Evolutionary conservation across 2,329 filamentous ascomycete species (phyloP).

Genomic region (Botrytis deweyae): DNA sequence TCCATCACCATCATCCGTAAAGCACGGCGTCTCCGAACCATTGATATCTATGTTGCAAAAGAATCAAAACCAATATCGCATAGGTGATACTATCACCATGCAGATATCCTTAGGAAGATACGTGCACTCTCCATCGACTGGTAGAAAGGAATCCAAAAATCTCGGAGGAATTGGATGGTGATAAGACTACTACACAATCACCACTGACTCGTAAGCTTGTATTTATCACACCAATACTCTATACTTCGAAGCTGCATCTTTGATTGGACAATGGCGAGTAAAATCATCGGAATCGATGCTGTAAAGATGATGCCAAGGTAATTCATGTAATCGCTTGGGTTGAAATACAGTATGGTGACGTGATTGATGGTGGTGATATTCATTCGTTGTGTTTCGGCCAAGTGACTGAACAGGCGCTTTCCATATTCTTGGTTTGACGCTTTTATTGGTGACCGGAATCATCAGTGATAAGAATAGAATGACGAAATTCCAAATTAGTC

Average conservation of each 20-base stretch:
- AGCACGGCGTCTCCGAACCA: neutral
- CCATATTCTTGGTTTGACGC: neutral
- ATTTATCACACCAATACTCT: neutral
- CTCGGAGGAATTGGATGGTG: neutral
- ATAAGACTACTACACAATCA: slow-evolving; percentile 1
- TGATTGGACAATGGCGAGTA: neutral
- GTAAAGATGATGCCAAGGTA: neutral
- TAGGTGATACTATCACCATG: slow-evolving; percentile 1
- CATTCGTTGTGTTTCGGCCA: neutral
- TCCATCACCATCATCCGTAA: neutral
- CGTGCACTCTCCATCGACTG: neutral
- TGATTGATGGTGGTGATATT: neutral
- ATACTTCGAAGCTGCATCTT: neutral
- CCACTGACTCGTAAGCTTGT: neutral
- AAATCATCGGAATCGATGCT: slow-evolving; percentile 1
- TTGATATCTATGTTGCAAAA: neutral
- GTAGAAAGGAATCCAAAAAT: neutral
- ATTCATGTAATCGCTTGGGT: neutral
- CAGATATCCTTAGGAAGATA: neutral
- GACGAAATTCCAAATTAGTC: neutral
- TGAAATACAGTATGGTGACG: slow-evolving; percentile 3
- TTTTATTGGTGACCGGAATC: neutral
- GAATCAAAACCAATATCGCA: neutral
- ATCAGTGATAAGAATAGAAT: neutral
- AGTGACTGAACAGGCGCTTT: neutral